phyloP scores from a whole-genome alignment of 2,329 filamentous ascomycete genomes.

The Aspergillus sp. region DNA sequence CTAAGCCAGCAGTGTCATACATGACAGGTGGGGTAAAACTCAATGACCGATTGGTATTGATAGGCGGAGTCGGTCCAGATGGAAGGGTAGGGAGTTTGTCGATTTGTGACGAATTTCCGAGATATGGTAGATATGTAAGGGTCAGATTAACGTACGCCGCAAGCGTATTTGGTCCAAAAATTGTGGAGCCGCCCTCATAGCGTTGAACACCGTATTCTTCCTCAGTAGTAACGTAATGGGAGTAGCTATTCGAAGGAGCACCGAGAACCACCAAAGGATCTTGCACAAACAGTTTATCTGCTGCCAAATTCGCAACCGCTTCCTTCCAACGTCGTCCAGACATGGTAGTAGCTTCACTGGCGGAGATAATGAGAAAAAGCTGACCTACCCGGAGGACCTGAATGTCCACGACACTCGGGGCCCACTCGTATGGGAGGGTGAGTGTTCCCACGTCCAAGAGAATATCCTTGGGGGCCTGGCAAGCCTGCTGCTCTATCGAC shows the following conservation, averaged over 20 bases:
- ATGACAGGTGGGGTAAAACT: conserved; percentile 75
- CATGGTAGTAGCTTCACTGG: conserved; percentile 90
- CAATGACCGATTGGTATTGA: conserved; percentile 67
- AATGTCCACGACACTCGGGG: conserved; percentile 83
- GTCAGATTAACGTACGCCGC: conserved; percentile 83
- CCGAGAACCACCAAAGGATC: conserved; percentile 71
- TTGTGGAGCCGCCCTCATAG: conserved; percentile 89
- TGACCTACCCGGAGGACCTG: conserved; percentile 79
- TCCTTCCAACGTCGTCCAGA: conserved; percentile 77
- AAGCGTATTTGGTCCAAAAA: conserved; percentile 75
- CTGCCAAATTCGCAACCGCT: conserved; percentile 52
- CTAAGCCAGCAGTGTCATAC: conserved; percentile 58
- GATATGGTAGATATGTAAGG: conserved; percentile 60
- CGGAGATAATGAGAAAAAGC: conserved; percentile 71
- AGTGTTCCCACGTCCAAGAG: conserved; percentile 81
- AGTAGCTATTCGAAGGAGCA: conserved; percentile 83
- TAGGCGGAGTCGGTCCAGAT: conserved; percentile 59
- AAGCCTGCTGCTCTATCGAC: conserved; percentile 59
- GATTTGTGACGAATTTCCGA: conserved; percentile 41
- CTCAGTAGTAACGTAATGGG: conserved; percentile 69
- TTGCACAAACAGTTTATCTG: conserved; percentile 42
- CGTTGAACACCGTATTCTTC: conserved; percentile 79
- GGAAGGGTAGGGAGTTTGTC: conserved; percentile 38
- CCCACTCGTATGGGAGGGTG: conserved; percentile 72
- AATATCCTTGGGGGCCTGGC: conserved; percentile 75